phyloP scores from a whole-genome alignment of 345 rosid genomes.

The Brassica juncea region DNA sequence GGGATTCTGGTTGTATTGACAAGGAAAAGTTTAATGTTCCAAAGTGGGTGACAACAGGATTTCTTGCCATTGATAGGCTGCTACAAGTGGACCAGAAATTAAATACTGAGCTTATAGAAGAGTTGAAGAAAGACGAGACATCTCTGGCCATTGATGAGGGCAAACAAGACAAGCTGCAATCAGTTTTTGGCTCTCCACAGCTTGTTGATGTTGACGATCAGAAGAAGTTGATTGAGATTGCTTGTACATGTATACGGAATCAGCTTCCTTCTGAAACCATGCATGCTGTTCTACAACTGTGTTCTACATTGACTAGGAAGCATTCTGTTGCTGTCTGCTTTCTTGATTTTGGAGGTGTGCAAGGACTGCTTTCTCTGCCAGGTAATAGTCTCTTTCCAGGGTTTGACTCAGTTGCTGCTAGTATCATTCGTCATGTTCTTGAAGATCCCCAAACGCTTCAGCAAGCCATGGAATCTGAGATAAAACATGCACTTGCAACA shows the following conservation, averaged over 20 bases:
- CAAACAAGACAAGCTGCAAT: slow-evolving; percentile 62
- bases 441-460: slow-evolving; percentile 97
- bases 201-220: slow-evolving; percentile 61
- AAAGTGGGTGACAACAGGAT: slow-evolving; percentile 93
- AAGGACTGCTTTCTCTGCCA: slow-evolving; percentile 80
- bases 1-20: slow-evolving; percentile 64
- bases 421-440: slow-evolving; percentile 83
- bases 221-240: slow-evolving; percentile 82
- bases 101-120: slow-evolving; percentile 73
- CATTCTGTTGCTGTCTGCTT: slow-evolving; percentile 82
- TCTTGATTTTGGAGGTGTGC: slow-evolving; percentile 83
- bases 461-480: slow-evolving; percentile 98
- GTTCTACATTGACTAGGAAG: slow-evolving; percentile 78
- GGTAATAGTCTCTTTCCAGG: slow-evolving; percentile 87
- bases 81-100: slow-evolving; percentile 81
- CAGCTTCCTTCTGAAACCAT: slow-evolving; percentile 87
- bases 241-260: slow-evolving; percentile 72
- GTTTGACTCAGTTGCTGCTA: slow-evolving; percentile 82
- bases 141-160: slow-evolving; percentile 64
- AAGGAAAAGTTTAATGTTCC: slow-evolving; percentile 61
- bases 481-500: slow-evolving; percentile 73
- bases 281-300: slow-evolving; percentile 92
- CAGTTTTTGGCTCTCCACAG: slow-evolving; percentile 54
- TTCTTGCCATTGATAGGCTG: slow-evolving; percentile 90
- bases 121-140: slow-evolving; percentile 53